These are phyloP conservation scores for Telfairia occidentalis DNA, from an alignment of 331 rosid genomes.

Conservation along the genomic window DNA sequence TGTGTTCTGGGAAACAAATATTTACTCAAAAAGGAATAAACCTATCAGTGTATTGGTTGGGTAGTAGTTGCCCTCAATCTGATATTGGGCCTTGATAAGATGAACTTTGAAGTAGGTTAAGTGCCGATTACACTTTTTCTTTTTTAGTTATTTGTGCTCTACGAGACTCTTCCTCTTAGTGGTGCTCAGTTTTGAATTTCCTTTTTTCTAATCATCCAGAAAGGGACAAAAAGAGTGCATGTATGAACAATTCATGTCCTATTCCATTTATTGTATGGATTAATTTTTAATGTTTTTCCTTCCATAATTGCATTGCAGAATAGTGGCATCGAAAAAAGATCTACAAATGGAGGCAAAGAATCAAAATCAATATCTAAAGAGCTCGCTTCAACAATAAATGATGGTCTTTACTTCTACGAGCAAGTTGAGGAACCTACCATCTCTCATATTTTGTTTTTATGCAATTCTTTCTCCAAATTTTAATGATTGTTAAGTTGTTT, in stretches of 20 bases:
- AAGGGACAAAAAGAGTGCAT: not conserved
- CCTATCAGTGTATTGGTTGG: not conserved
- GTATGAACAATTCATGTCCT: not conserved
- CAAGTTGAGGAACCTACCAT: slow-evolving; percentile 45
- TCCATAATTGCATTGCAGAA: slow-evolving; percentile 38
- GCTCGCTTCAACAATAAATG: slow-evolving; percentile 81
- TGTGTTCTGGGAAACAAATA: not conserved
- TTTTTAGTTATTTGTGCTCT: not conserved
- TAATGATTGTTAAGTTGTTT: slow-evolving; percentile 15
- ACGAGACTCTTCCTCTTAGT: not conserved
- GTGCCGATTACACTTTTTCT: not conserved
- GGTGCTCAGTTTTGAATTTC: not conserved
- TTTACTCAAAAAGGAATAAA: not conserved
- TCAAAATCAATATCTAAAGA: slow-evolving; percentile 69
- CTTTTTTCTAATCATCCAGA: not conserved
- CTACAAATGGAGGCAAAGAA: slow-evolving; percentile 33
- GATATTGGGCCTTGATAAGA: not conserved
- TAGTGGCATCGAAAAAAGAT: slow-evolving; percentile 33
- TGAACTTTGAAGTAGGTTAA: not conserved
- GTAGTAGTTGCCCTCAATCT: not conserved
- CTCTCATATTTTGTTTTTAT: not conserved
- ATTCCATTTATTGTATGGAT: not conserved
- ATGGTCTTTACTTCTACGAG: slow-evolving; percentile 84
- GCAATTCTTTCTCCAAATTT: slow-evolving; percentile 2
- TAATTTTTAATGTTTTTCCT: not conserved